Evolutionary conservation across 1,284 basidiomycete genomes (phyloP).

Genomic region (Schizophyllum amplum): DNA sequence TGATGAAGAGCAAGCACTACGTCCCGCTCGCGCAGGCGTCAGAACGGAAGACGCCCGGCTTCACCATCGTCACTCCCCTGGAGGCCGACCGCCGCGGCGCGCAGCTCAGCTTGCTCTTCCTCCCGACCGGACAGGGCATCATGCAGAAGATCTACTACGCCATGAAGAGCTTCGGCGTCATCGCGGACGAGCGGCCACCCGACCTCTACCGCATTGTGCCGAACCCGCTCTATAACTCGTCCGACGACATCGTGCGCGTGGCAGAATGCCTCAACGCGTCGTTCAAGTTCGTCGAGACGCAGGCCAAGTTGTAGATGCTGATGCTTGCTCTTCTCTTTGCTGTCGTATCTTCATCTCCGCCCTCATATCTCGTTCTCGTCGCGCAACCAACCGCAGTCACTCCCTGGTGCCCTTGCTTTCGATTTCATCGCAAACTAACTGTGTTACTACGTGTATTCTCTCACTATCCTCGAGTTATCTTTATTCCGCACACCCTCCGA

Average conservation of each 20-base stretch:
- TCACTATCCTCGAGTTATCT: neutral
- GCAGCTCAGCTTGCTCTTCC: constrained; percentile 79
- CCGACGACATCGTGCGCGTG: neutral
- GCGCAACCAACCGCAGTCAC: too few relatives aligned
- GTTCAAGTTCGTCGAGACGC: neutral
- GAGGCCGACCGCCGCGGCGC: constrained; percentile 65
- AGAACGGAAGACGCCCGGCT: constrained; percentile 39
- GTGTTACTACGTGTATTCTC: too few relatives aligned
- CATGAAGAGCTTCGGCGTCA: neutral
- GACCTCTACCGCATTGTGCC: neutral
- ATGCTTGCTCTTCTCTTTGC: neutral
- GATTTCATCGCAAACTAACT: too few relatives aligned
- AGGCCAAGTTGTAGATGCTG: neutral
- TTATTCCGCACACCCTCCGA: neutral
- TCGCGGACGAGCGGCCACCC: neutral
- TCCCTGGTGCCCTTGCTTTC: too few relatives aligned
- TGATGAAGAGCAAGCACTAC: constrained; percentile 58
- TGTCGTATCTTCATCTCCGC: neutral
- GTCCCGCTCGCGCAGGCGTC: constrained; percentile 34
- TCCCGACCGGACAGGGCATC: constrained; percentile 36
- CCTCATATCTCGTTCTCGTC: too few relatives aligned
- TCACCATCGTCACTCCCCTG: constrained; percentile 84
- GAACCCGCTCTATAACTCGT: neutral
- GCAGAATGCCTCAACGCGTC: neutral
- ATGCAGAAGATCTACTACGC: neutral